These are phyloP conservation scores for Nicotiana benthamiana DNA, from an alignment of 257 asterid genomes.

Conservation along the genomic window DNA sequence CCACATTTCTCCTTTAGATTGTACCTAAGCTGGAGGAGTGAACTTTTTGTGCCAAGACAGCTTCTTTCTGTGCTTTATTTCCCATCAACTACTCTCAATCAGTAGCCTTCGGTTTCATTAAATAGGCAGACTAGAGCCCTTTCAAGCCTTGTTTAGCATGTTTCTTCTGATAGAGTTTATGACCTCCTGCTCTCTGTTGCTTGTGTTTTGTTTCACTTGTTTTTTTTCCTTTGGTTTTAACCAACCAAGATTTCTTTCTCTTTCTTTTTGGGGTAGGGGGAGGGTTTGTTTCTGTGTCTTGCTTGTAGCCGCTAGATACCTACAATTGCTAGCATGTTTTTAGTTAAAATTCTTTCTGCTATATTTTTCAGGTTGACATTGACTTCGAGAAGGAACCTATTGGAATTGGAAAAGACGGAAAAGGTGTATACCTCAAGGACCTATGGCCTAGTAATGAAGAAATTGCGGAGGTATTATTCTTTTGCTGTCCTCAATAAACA, in stretches of 20 bases:
- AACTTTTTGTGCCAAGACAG: background rate
- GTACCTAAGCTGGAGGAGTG: background rate
- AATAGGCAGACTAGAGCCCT: background rate
- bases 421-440: slow-evolving; percentile 61
- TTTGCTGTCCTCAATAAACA: background rate
- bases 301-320: background rate
- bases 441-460: slow-evolving; percentile 89
- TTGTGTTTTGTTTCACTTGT: background rate
- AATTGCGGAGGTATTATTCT: slow-evolving; percentile 58
- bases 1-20: no score
- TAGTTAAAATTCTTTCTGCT: background rate
- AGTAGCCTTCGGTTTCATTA: background rate
- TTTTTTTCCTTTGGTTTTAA: background rate
- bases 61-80: background rate
- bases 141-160: background rate
- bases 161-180: background rate
- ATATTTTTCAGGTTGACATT: slow-evolving; percentile 60
- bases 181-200: background rate
- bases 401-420: slow-evolving; percentile 83
- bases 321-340: background rate
- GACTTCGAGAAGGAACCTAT: slow-evolving; percentile 88
- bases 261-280: background rate
- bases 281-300: background rate
- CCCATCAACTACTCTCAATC: background rate
- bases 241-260: background rate